Evolutionary conservation across 176 grass and related monocot genomes (phyloP).

Genomic region (Juncus inflexus): DNA sequence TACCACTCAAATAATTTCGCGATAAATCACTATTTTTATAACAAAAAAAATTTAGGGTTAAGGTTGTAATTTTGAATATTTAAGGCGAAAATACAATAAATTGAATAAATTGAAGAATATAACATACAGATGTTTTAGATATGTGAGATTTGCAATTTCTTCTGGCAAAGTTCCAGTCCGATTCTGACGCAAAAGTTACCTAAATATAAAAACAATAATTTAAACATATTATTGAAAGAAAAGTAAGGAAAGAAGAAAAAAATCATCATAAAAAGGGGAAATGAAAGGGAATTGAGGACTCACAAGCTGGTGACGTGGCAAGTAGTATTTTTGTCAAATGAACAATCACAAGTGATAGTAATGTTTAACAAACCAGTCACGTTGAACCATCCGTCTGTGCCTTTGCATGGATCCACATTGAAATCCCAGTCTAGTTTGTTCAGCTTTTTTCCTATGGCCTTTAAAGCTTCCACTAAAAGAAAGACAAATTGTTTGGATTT

Average conservation of each 20-base stretch:
- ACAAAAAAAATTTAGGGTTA: conserved; percentile 17
- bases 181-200: conserved; percentile 58
- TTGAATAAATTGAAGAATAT: too few relatives aligned
- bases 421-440: conserved; percentile 73
- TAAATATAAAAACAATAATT: conserved; percentile 16
- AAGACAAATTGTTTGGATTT: background rate
- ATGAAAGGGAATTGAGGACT: conserved; percentile 29
- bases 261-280: conserved; percentile 1
- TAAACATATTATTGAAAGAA: conserved; percentile 5
- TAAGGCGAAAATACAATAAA: too few relatives aligned
- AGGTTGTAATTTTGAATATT: too few relatives aligned
- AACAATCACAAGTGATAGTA: conserved; percentile 69
- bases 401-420: conserved; percentile 54
- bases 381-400: conserved; percentile 41
- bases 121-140: conserved; percentile 67
- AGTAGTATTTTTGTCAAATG: conserved; percentile 44
- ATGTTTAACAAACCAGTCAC: conserved; percentile 13
- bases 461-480: conserved; percentile 69
- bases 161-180: conserved; percentile 60
- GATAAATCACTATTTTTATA: conserved; percentile 53
- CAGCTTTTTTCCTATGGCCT: conserved; percentile 49
- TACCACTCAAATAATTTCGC: conserved; percentile 57
- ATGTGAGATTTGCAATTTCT: conserved; percentile 63
- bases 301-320: conserved; percentile 69
- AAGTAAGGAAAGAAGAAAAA: conserved; percentile 2